These are phyloP conservation scores for Byssochlamys sp. DNA, from an alignment of 2,329 filamentous ascomycete species.

Conservation along the genomic window DNA sequence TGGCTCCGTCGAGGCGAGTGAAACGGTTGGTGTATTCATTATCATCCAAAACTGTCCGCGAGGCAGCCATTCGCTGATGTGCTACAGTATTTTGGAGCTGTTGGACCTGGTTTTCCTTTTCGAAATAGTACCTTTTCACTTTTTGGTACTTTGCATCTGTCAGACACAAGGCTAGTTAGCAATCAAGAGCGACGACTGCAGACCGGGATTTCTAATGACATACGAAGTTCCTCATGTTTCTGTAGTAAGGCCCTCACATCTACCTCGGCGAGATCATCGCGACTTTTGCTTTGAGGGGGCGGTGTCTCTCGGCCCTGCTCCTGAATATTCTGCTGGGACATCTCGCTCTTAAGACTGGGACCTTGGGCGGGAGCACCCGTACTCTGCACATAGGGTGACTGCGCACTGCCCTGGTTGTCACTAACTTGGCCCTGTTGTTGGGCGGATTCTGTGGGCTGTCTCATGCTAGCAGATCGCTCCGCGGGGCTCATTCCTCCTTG, in stretches of 20 bases:
- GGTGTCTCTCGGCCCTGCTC: constrained; percentile 42
- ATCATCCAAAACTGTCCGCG: constrained; percentile 86
- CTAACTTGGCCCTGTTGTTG: constrained; percentile 1
- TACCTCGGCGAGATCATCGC: constrained; percentile 33
- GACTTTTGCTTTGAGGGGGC: constrained; percentile 22
- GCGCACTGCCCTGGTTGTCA: not conserved
- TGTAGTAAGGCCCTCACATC: constrained; percentile 37
- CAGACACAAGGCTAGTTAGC: constrained; percentile 4
- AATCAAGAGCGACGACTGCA: not conserved
- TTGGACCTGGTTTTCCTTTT: constrained; percentile 80
- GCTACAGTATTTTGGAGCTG: constrained; percentile 94
- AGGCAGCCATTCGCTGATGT: constrained; percentile 88
- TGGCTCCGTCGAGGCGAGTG: constrained; percentile 80
- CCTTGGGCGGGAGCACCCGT: constrained; percentile 14
- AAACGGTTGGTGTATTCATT: constrained; percentile 87
- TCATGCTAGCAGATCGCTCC: constrained; percentile 10
- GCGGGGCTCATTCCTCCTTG: constrained; percentile 6
- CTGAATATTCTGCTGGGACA: constrained; percentile 18
- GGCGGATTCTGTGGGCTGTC: constrained; percentile 6
- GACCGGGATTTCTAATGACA: constrained; percentile 7
- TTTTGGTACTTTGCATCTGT: constrained; percentile 92
- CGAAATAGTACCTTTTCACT: constrained; percentile 94
- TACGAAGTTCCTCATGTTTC: constrained; percentile 40
- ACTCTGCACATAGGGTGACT: constrained; percentile 3
- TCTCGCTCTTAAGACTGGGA: constrained; percentile 17